Conservation (phyloP, 2,329 filamentous ascomycete species). For the Fusarium zealandicum region DNA sequence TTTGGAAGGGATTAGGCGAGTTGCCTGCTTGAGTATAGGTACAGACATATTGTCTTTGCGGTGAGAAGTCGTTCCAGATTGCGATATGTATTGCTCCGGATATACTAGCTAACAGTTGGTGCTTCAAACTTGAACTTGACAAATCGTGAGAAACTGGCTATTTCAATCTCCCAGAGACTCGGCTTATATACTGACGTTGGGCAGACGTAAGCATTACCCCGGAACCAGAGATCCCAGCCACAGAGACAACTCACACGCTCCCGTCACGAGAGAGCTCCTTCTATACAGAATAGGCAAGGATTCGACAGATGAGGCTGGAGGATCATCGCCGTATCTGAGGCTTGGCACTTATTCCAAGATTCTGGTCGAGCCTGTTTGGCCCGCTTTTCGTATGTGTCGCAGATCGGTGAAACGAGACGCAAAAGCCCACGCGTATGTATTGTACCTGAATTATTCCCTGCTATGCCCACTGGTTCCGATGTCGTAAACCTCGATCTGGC, state of each 20-base stretch:
- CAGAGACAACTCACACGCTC: too few species aligned
- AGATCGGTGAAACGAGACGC: neutral
- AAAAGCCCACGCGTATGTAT: too few species aligned
- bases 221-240: too few species aligned
- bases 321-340: too few species aligned
- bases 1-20: neutral
- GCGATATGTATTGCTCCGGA: neutral
- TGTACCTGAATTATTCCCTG: too few species aligned
- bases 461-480: too few species aligned
- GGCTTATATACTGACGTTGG: slow-evolving; percentile 7
- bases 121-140: neutral
- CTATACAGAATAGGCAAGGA: too few species aligned
- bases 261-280: too few species aligned
- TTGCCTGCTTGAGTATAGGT: slow-evolving; percentile 7
- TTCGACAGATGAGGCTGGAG: too few species aligned
- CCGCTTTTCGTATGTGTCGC: neutral
- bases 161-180: neutral
- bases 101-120: neutral
- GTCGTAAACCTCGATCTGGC: too few species aligned
- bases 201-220: slow-evolving; percentile 19
- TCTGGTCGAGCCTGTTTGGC: neutral
- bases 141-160: neutral
- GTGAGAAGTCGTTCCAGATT: neutral
- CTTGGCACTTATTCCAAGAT: too few species aligned
- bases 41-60: slow-evolving; percentile 5